Evolutionary conservation across 1,284 basidiomycete species (phyloP).

Genomic region (Coriolopsis trogii): DNA sequence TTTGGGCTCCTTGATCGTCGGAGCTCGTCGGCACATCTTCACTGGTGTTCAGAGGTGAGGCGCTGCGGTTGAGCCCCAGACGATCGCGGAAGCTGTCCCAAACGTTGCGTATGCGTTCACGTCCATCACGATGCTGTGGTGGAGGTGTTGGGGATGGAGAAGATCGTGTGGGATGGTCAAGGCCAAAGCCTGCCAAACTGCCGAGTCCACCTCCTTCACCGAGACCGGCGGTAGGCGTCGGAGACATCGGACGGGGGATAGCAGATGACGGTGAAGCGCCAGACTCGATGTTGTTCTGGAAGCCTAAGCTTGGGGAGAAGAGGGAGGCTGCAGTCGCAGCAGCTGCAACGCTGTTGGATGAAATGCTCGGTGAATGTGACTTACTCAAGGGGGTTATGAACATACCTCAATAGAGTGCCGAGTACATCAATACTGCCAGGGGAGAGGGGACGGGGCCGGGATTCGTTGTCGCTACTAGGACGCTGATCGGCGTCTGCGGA

Average conservation of each 20-base stretch:
- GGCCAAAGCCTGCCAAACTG: conserved; percentile 25
- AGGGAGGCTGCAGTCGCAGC: conserved; percentile 80
- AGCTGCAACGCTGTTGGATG: conserved; percentile 69
- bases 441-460: conserved; percentile 45
- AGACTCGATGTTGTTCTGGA: conserved; percentile 19
- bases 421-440: conserved; percentile 79
- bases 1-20: conserved; percentile 24
- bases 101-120: conserved; percentile 53
- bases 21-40: not conserved
- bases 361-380: conserved; percentile 6
- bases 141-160: conserved; percentile 9
- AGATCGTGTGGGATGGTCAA: too few relatives aligned
- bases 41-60: not conserved
- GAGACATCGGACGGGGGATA: conserved; percentile 45
- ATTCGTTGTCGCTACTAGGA: conserved; percentile 15
- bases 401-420: conserved; percentile 75
- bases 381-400: not conserved
- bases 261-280: conserved; percentile 19
- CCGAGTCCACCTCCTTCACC: conserved; percentile 32
- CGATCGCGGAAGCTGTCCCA: conserved; percentile 71
- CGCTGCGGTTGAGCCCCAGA: conserved; percentile 46
- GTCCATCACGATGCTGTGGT: conserved; percentile 26
- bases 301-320: conserved; percentile 52
- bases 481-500: conserved; percentile 12
- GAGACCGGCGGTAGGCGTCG: conserved; percentile 51